Base-by-base conservation (phyloP, 2,329 filamentous ascomycete genomes). In the Ascochyta rabiei region DNA sequence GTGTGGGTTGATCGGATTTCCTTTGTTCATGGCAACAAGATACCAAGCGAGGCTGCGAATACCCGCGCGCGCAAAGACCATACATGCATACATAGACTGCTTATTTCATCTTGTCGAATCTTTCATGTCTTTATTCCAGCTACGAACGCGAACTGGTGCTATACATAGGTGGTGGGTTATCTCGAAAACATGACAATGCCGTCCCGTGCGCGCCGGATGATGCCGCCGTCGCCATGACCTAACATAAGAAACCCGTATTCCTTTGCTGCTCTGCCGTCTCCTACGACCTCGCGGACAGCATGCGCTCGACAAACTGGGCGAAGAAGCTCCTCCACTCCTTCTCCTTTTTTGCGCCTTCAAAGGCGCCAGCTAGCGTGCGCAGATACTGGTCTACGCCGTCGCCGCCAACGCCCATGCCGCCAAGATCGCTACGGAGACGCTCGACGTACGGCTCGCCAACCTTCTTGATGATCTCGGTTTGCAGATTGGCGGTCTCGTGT, bases 381-480 rank as follows among this genome's bases (percentile, higher is more conserved):
- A 93, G 76, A 66, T 90, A 93, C 37, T 81, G 80, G 16, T 86
- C 81, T 54, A 90, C 85, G 0, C 78, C 77, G 63, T 87, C 88
- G 60, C 84, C 85, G 49, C 86, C 82, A 21, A 88, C 81, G 0
- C 88, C 88, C 62, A 91, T 79, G 40, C 79, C 82, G 0, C 85
- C 81, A 62, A 93, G 85, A 53, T 92, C 82, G 15, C 80, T 79
- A 62, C 86, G 85, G 41, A 93, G 75, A 66, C 89, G 84, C 56
- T 84, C 82, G 21, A 93, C 82, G 72, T 96, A 98, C 51, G 86
- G 82, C 46, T 89, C 85, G 23, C 95, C 95, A 12, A 91, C 93
- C 79, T 98, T 98, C 63, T 85, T 83, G 71, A 97, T 93, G 59
- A 99, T 95, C 31, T 85, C 88, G 76, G 95, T 91, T 76, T 99